Percentiles rank a stretch among this genome's conserved stretches.
These are phyloP conservation scores for Blastocystis sp. DNA, from an alignment of 352 stramenopile species.

Conservation along the genomic window DNA sequence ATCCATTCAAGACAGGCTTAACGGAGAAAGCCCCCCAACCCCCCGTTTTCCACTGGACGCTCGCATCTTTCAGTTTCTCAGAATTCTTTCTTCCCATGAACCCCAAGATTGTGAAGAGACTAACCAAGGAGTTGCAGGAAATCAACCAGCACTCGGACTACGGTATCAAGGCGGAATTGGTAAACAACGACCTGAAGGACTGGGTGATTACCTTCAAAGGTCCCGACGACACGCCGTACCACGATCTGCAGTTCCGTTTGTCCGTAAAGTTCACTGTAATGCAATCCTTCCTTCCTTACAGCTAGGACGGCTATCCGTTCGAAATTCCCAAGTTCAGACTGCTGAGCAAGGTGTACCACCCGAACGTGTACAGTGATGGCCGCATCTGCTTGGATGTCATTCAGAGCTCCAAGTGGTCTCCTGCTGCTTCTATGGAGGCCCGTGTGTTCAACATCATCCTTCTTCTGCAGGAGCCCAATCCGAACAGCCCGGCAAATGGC, in stretches of 20 bases:
- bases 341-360: constrained; percentile 32
- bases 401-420: neutral
- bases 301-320: constrained; percentile 42
- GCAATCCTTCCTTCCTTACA: neutral
- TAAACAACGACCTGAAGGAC: constrained; percentile 12
- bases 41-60: neutral
- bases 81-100: neutral
- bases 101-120: neutral
- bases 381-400: constrained; percentile 57
- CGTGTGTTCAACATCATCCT: constrained; percentile 33
- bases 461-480: constrained; percentile 55
- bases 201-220: constrained; percentile 5
- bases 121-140: neutral
- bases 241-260: constrained; percentile 1
- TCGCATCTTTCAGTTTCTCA: neutral
- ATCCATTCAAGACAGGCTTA: no score
- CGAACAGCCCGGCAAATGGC: constrained; percentile 37
- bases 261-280: neutral
- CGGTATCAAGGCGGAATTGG: neutral
- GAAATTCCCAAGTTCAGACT: constrained; percentile 19
- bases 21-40: neutral
- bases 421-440: constrained; percentile 27
- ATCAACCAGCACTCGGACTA: neutral
- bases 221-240: constrained; percentile 24
- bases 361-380: constrained; percentile 42